Evolutionary conservation across 2,329 filamentous ascomycete genomes (phyloP).

Genomic region (Boeremia lycopersici): DNA sequence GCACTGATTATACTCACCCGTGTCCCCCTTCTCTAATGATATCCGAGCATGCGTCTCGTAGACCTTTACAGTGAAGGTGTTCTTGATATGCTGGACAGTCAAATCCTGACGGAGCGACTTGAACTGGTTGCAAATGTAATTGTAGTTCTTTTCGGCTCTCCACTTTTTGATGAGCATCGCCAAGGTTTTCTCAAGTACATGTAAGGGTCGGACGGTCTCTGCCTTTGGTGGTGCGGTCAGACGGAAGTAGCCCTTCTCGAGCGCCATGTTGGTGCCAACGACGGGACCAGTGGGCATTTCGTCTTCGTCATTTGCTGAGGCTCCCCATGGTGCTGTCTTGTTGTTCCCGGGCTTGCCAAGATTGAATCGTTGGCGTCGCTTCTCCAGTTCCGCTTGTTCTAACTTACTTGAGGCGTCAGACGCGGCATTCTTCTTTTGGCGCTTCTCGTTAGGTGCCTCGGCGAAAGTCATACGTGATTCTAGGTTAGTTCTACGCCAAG

Average conservation of each 20-base stretch:
- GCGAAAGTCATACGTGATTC: constrained; percentile 77
- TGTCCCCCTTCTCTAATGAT: constrained; percentile 95
- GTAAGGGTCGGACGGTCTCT: constrained; percentile 83
- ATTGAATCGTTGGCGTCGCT: constrained; percentile 87
- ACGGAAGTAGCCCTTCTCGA: constrained; percentile 95
- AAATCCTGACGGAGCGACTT: constrained; percentile 98
- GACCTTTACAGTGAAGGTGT: constrained; percentile 92
- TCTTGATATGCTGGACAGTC: constrained; percentile 96
- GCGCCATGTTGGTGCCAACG: constrained; percentile 78
- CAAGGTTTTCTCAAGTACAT: constrained; percentile 79
- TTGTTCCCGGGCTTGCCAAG: constrained; percentile 58
- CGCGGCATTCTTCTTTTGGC: constrained; percentile 55
- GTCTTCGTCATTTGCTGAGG: constrained; percentile 55
- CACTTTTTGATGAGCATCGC: constrained; percentile 93
- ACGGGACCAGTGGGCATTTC: constrained; percentile 68
- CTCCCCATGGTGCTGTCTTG: constrained; percentile 59
- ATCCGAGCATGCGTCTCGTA: constrained; percentile 98
- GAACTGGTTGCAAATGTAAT: constrained; percentile 98
- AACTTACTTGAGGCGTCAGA: constrained; percentile 79
- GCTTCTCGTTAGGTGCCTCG: constrained; percentile 53
- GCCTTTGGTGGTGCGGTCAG: constrained; percentile 89
- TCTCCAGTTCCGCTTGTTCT: constrained; percentile 82
- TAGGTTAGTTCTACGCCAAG: constrained; percentile 76
- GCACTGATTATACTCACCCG: constrained; percentile 99
- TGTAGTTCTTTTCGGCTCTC: constrained; percentile 91